Base-by-base conservation (phyloP, 352 stramenopile species). In the Pythium scleroteichum region DNA sequence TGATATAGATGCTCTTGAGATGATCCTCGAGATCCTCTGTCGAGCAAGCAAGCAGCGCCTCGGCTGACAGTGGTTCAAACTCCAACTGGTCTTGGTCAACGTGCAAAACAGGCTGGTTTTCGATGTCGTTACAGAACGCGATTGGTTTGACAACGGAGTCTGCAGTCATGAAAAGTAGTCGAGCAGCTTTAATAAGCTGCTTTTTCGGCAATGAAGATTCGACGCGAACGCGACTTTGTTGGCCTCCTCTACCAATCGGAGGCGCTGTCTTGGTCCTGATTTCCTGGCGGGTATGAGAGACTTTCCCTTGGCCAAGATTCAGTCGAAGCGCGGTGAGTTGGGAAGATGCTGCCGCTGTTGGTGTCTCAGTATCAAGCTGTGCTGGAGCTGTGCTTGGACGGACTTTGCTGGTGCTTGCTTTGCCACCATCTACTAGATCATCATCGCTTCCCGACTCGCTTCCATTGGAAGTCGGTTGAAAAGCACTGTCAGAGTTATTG, bases 1-100 rank as follows among this genome's bases (percentile, higher is more conserved):
- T 77, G 45, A 87, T 53, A 54, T 93, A 94, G 17, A 93, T 78
- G 22, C 87, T 78, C 45, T 90, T 91, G 33, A 93, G 58, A 9
- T 95, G 79, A 16, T 64, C 73, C 59, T 95, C 80, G 27, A 95
- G 53, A 17, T 67, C 59, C 40, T 88, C 78, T 3, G 74, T 79
- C 8, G 64, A 44, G 14, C 67, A 82, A 10, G 71, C 67, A 10
- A 90, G 53, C 3, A 93, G 33, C 13, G 69, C 32, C 48, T 84
- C 68, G 4, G 79, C 58, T 23, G 72, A 56, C 29, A 78, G 62
- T 0, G 60, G 35, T 9, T 73, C 38, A 66, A 91, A 88, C 0
- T 63, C 61, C 13, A 90, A 53, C 35, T 72, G 42, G 9, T 79
- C 59, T 0, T 50, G 39, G 0, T 68, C 60, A 26, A 79, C 47